Evolutionary conservation across 2,329 filamentous ascomycete genomes (phyloP).

Genomic region (Ophiocordyceps polyrhachis-furcata): DNA sequence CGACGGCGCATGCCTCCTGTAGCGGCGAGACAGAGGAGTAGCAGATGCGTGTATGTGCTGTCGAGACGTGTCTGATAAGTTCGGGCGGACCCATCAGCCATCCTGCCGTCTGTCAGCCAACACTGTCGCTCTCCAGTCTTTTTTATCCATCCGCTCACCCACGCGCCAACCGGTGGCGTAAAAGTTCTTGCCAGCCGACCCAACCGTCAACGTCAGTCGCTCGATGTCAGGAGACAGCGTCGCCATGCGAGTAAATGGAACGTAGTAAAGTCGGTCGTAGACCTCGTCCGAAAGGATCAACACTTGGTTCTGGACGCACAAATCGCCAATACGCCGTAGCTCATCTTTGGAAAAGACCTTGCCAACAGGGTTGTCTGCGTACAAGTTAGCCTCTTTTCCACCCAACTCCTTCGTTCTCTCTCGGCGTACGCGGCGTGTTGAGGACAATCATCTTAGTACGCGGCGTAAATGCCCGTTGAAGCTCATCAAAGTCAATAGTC

Average conservation of each 20-base stretch:
- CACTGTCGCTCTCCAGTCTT: not conserved
- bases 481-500: conserved; percentile 66
- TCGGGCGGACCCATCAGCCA: conserved; percentile 84
- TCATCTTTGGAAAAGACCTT: conserved; percentile 84
- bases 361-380: conserved; percentile 73
- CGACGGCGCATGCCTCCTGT: conserved; percentile 85
- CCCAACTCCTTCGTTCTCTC: not conserved
- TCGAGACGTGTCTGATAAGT: conserved; percentile 77
- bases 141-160: conserved; percentile 16
- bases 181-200: conserved; percentile 94
- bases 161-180: conserved; percentile 96
- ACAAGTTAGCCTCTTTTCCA: not conserved
- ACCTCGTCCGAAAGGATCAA: conserved; percentile 87
- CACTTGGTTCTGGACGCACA: conserved; percentile 84
- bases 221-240: conserved; percentile 84
- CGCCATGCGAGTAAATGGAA: conserved; percentile 81
- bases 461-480: conserved; percentile 64
- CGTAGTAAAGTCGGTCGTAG: conserved; percentile 89
- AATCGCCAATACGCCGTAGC: conserved; percentile 63
- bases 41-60: conserved; percentile 90
- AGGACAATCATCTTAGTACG: conserved; percentile 93
- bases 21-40: conserved; percentile 85
- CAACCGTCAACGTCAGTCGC: conserved; percentile 76
- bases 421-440: conserved; percentile 43
- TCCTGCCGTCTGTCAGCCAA: conserved; percentile 21